Conservation (phyloP, 768 basidiomycete genomes). For the Phaffia australis region DNA sequence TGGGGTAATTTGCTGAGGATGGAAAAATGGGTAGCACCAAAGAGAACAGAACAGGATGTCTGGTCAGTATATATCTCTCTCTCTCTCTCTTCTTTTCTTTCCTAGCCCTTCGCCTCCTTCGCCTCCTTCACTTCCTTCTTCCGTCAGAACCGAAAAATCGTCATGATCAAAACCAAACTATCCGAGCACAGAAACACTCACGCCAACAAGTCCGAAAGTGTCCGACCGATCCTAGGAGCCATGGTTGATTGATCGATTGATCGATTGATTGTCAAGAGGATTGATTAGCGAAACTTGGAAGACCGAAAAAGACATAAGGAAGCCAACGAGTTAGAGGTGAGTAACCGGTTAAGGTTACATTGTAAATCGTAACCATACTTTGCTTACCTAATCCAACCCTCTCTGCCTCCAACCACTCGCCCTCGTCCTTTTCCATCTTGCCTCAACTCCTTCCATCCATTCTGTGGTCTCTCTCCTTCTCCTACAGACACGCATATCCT, state of each 20-base stretch:
- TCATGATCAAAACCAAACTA: neutral
- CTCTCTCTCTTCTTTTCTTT: too few relatives aligned
- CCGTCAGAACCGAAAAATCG: neutral
- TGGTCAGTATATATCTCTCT: too few relatives aligned
- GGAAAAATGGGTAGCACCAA: neutral
- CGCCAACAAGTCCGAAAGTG: conserved; percentile 18
- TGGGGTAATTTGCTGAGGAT: conserved; percentile 18
- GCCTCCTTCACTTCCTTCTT: too few relatives aligned
- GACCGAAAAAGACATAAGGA: neutral
- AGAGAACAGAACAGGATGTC: neutral
- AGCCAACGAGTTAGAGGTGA: neutral
- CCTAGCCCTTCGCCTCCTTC: too few relatives aligned
- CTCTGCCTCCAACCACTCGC: too few relatives aligned
- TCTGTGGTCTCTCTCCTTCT: too few relatives aligned
- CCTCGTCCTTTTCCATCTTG: too few relatives aligned
- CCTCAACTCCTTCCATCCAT: too few relatives aligned
- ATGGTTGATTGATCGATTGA: too few relatives aligned
- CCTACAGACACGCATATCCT: too few relatives aligned
- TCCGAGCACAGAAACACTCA: neutral
- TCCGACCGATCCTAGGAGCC: conserved; percentile 6
- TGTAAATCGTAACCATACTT: neutral
- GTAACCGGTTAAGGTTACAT: neutral
- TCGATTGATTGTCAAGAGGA: neutral
- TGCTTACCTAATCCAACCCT: conserved; percentile 1
- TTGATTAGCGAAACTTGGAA: neutral